Evolutionary conservation across 192 early-diverging fungal genomes (phyloP).

Genomic region (Gonapodya prolifera): DNA sequence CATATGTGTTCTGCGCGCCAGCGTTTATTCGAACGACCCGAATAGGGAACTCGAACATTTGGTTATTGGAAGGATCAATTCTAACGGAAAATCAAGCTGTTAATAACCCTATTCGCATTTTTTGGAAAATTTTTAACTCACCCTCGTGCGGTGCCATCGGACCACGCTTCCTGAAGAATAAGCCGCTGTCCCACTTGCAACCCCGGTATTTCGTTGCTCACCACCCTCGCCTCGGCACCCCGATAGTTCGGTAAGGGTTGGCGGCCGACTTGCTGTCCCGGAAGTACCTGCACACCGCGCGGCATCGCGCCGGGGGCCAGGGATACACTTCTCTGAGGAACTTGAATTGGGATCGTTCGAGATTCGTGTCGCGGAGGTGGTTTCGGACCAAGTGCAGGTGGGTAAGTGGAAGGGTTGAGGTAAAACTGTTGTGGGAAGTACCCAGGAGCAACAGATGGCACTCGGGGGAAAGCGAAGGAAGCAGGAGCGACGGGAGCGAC

Average conservation of each 20-base stretch:
- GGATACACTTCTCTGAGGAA: neutral
- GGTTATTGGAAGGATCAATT: neutral
- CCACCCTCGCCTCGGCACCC: neutral
- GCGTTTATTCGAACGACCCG: neutral
- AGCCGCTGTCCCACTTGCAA: neutral
- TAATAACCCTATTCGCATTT: neutral
- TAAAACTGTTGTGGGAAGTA: neutral
- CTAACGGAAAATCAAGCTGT: neutral
- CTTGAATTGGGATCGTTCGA: neutral
- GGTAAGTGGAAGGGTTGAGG: neutral
- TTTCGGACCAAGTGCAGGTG: neutral
- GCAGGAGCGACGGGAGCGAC: neutral
- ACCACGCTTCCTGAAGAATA: neutral
- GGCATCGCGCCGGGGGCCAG: neutral
- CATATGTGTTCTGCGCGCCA: neutral
- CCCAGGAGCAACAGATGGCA: neutral
- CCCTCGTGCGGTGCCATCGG: neutral
- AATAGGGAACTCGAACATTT: neutral
- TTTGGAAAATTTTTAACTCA: too few species aligned
- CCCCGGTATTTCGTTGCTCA: neutral
- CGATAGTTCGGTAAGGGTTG: neutral
- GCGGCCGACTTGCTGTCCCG: neutral
- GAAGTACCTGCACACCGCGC: neutral
- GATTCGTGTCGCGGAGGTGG: neutral
- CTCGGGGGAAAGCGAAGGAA: neutral